Evolutionary conservation across 129 eudicot species (phyloP), one percentile per base, ranked within the genome.

Genomic region (Lactuca saligna): DNA sequence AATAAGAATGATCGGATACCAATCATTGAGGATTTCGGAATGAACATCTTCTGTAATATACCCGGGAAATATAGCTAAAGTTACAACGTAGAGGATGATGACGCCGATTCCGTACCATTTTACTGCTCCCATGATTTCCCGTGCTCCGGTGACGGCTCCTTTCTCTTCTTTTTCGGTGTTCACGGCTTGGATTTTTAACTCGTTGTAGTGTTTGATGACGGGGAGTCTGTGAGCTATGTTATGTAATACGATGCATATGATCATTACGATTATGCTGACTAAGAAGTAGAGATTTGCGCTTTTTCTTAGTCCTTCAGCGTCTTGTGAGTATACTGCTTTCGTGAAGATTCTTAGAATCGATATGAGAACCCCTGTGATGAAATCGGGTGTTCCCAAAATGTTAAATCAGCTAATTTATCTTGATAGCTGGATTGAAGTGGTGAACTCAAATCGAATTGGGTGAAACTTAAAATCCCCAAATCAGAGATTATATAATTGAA

Each of bases 21-120:
- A 94, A 70, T 94, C 99, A 17, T 73, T 78, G 3, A 94, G 91
- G 6, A 71, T 13, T 51, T 66, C 63, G 10, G 99, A 94, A 63
- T 85, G 96, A 55, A 94, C 97, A 44, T 94, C 99, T 67, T 94
- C 99, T 3, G 99, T 94, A 25, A 94, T 85, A 62, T 74, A 94
- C 17, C 99, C 99, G 0, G 97, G 99, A 58, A 94, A 94, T 50
- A 94, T 90, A 37, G 93, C 79, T 69, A 94, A 73, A 2, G 99
- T 94, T 61, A 94, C 97, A 37, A 90, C 82, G 35, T 94, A 94
- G 41, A 94, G 63, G 75, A 83, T 44, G 53, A 77, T 1, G 57
- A 80, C 72, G 4, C 89, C 99, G 38, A 77, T 62, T 9, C 93
- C 90, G 15, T 85, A 86, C 97, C 97, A 94, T 82, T 94, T 90